phyloP scores from a whole-genome alignment of 352 stramenopile species.

The Phytophthora europaea region DNA sequence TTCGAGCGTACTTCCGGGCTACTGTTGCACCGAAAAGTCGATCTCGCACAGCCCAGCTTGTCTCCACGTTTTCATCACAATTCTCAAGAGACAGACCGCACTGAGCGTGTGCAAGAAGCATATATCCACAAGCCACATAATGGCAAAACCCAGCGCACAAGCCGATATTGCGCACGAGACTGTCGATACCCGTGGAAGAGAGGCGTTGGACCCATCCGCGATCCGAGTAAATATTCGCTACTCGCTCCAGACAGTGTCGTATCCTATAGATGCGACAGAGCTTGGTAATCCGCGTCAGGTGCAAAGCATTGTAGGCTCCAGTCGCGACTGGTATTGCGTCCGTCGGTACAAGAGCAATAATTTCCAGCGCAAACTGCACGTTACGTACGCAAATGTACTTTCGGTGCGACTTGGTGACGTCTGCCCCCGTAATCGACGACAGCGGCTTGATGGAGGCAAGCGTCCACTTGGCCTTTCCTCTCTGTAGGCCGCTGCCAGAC shows the following conservation, averaged over 20 bases:
- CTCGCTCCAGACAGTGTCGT: conserved; percentile 43
- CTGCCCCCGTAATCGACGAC: not conserved
- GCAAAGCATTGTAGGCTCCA: conserved; percentile 59
- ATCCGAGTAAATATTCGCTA: conserved; percentile 68
- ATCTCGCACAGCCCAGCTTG: conserved; percentile 74
- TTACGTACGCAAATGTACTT: conserved; percentile 1
- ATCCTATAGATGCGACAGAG: conserved; percentile 65
- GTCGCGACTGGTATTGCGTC: conserved; percentile 57
- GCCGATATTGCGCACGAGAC: conserved; percentile 50
- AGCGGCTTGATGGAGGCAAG: not conserved
- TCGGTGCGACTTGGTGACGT: not conserved
- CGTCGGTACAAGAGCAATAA: conserved; percentile 60
- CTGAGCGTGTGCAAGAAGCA: conserved; percentile 67
- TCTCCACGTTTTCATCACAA: conserved; percentile 53
- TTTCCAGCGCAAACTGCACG: conserved; percentile 56
- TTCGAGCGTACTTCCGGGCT: conserved; percentile 62
- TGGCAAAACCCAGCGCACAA: conserved; percentile 51
- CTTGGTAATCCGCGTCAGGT: conserved; percentile 69
- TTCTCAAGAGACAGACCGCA: conserved; percentile 64
- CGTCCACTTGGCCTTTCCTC: not conserved
- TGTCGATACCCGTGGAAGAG: conserved; percentile 71
- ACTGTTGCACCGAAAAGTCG: conserved; percentile 53
- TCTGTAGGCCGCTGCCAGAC: conserved; percentile 7
- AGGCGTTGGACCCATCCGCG: conserved; percentile 54
- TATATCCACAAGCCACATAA: conserved; percentile 77